Evolutionary conservation across 495 filamentous ascomycete species (phyloP).

Genomic region (Parathielavia appendiculata): DNA sequence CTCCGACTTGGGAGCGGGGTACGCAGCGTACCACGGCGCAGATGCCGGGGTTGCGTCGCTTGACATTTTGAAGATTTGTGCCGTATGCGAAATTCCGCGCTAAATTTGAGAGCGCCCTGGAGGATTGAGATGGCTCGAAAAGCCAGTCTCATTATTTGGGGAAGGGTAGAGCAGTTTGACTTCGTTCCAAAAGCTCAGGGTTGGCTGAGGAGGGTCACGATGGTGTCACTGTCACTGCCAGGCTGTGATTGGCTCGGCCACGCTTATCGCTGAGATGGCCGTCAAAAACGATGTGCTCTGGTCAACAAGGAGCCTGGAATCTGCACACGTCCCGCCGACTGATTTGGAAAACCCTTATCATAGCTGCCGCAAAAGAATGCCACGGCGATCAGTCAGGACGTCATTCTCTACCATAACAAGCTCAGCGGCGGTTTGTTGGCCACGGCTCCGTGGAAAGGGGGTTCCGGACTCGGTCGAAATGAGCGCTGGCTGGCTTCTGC

Average conservation of each 20-base stretch:
- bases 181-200: background rate
- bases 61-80: background rate
- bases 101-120: background rate
- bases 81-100: background rate
- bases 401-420: too few relatives aligned
- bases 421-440: too few relatives aligned
- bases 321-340: background rate
- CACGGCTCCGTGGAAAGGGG: too few relatives aligned
- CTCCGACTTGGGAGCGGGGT: constrained; percentile 23
- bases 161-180: background rate
- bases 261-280: too few relatives aligned
- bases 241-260: background rate
- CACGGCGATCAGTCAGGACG: too few relatives aligned
- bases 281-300: too few relatives aligned
- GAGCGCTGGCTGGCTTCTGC: too few relatives aligned
- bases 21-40: constrained; percentile 29
- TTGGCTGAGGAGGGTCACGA: too few relatives aligned
- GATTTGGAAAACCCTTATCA: too few relatives aligned
- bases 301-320: background rate
- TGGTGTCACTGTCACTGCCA: background rate
- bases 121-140: background rate
- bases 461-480: too few relatives aligned
- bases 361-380: too few relatives aligned
- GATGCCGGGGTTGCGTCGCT: constrained; percentile 7
- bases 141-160: background rate